Conservation (phyloP, 768 basidiomycete genomes). For the Naganishia onofrii region DNA sequence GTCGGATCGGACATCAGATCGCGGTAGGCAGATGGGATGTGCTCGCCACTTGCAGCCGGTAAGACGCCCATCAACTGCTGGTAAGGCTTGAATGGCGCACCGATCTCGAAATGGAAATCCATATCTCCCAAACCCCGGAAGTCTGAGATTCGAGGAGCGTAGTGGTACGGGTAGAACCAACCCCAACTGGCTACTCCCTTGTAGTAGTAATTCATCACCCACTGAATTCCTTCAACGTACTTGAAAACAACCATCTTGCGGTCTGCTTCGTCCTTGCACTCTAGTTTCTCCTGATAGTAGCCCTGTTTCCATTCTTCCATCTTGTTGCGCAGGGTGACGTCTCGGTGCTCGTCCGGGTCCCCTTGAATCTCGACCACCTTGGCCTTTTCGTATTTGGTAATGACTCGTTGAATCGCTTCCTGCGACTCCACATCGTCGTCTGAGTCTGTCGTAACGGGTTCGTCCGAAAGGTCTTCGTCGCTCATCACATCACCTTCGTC, state of each 20-base stretch:
- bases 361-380: constrained; percentile 64
- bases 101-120: constrained; percentile 81
- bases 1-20: constrained; percentile 81
- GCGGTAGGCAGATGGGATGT: constrained; percentile 83
- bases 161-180: constrained; percentile 99
- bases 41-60: constrained; percentile 82
- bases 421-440: constrained; percentile 70
- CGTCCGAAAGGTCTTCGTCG: constrained; percentile 37
- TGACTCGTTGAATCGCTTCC: constrained; percentile 72
- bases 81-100: constrained; percentile 84
- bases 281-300: constrained; percentile 90
- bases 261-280: constrained; percentile 68
- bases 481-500: constrained; percentile 48
- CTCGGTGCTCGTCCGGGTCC: constrained; percentile 73
- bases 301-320: constrained; percentile 87
- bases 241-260: constrained; percentile 70
- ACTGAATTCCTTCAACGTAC: constrained; percentile 92
- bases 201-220: constrained; percentile 99
- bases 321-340: constrained; percentile 69
- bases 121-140: constrained; percentile 67
- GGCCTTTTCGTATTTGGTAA: constrained; percentile 84
- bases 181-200: constrained; percentile 95
- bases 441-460: constrained; percentile 23
- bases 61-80: constrained; percentile 98
- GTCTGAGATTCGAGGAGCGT: constrained; percentile 88